These are phyloP conservation scores for Rostrohypoxylon terebratum DNA, from an alignment of 495 filamentous ascomycete species.

Conservation along the genomic window DNA sequence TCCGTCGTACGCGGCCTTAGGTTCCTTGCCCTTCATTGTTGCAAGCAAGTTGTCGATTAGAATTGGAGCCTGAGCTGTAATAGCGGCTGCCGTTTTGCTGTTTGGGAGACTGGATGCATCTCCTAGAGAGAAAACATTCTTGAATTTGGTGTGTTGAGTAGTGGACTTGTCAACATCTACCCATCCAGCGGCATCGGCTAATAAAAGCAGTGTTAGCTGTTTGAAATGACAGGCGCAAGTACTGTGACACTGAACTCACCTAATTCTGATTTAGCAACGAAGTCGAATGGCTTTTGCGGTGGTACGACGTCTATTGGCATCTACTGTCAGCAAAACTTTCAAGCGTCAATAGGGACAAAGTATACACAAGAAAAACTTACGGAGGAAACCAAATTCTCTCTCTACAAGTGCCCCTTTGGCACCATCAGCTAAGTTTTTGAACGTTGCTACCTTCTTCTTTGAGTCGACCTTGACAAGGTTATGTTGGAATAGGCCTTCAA, in stretches of 20 bases:
- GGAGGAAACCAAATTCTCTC: conserved; percentile 69
- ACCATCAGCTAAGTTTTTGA: conserved; percentile 46
- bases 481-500: conserved; percentile 75
- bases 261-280: conserved; percentile 48
- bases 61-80: conserved; percentile 72
- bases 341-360: background rate
- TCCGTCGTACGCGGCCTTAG: conserved; percentile 67
- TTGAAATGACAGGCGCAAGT: background rate
- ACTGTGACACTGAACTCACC: conserved; percentile 30
- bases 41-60: conserved; percentile 68
- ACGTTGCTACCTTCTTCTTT: conserved; percentile 49
- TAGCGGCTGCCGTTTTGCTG: conserved; percentile 75
- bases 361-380: conserved; percentile 1
- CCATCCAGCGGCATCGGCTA: conserved; percentile 69
- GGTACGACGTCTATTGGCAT: conserved; percentile 42
- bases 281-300: conserved; percentile 49
- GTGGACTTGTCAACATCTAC: conserved; percentile 73
- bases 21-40: conserved; percentile 66
- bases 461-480: conserved; percentile 71
- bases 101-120: conserved; percentile 75
- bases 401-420: conserved; percentile 54
- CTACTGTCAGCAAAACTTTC: conserved; percentile 10
- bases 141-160: conserved; percentile 69
- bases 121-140: conserved; percentile 76
- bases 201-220: conserved; percentile 17